A percentile compares a stretch with the other conserved stretches of the same genome.
phyloP scores from a whole-genome alignment of 495 filamentous ascomycete genomes.

The Paragyromitra xinjiangensis region DNA sequence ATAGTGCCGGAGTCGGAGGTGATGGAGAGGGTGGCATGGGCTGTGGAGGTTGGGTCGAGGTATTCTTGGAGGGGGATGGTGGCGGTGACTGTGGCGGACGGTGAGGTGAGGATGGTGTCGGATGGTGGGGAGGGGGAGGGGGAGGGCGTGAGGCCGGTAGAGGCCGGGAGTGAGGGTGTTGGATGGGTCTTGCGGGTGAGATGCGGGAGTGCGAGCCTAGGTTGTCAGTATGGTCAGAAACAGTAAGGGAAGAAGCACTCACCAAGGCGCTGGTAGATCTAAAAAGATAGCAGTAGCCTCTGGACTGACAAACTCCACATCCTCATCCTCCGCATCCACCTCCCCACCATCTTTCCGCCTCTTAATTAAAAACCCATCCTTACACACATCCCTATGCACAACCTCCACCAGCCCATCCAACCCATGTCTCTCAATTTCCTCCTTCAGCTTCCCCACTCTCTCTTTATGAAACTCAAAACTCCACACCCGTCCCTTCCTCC shows the following conservation, averaged over 20 bases:
- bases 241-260: neutral
- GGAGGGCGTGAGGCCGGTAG: conserved; percentile 28
- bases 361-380: conserved; percentile 76
- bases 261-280: conserved; percentile 70
- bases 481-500: conserved; percentile 76
- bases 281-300: conserved; percentile 85
- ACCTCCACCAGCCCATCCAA: conserved; percentile 76
- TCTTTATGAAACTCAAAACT: conserved; percentile 93
- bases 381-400: conserved; percentile 92
- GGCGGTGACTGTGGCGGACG: conserved; percentile 7
- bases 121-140: conserved; percentile 5
- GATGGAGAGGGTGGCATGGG: conserved; percentile 15
- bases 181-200: conserved; percentile 70
- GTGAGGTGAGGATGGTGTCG: neutral
- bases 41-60: conserved; percentile 11
- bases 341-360: conserved; percentile 14
- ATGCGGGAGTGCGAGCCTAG: conserved; percentile 78
- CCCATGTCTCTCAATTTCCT: conserved; percentile 79
- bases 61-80: conserved; percentile 4
- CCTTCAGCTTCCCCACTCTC: conserved; percentile 72
- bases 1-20: neutral
- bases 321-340: conserved; percentile 45
- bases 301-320: conserved; percentile 64
- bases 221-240: conserved; percentile 16
- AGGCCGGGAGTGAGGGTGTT: conserved; percentile 29